Evolutionary conservation across 257 asterid genomes (phyloP).

Genomic region (Cruciata laevipes): DNA sequence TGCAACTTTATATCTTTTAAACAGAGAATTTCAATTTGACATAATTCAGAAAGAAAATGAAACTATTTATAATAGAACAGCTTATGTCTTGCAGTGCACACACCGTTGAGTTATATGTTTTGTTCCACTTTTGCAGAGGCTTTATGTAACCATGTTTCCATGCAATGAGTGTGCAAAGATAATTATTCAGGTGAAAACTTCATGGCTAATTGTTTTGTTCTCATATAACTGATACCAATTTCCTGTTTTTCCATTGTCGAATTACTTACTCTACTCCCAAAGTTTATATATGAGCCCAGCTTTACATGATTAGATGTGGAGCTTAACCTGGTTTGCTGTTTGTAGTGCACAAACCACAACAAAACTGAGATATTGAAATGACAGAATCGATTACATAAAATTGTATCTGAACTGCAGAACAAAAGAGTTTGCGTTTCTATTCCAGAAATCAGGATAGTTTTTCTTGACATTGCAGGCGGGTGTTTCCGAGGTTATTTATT

Average conservation of each 20-base stretch:
- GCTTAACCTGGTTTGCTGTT: not conserved
- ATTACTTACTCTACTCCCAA: not conserved
- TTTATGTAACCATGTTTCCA: slow-evolving; percentile 93
- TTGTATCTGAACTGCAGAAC: not conserved
- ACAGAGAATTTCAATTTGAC: not conserved
- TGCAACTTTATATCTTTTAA: slow-evolving; percentile 5
- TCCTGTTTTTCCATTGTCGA: not conserved
- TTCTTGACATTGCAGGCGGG: slow-evolving; percentile 58
- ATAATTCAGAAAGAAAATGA: not conserved
- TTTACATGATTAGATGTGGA: not conserved
- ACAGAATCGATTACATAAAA: not conserved
- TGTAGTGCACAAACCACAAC: too few relatives aligned
- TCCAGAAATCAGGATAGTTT: not conserved
- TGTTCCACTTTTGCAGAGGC: slow-evolving; percentile 47
- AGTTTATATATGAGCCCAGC: too few relatives aligned
- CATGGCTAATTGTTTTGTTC: not conserved
- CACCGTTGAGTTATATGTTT: not conserved
- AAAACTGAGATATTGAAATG: not conserved
- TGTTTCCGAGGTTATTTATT: slow-evolving; percentile 81
- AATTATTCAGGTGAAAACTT: slow-evolving; percentile 64
- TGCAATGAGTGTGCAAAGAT: slow-evolving; percentile 94
- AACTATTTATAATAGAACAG: not conserved
- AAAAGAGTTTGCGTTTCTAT: not conserved
- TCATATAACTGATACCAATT: not conserved
- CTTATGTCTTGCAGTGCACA: not conserved